phyloP scores from a whole-genome alignment of 768 basidiomycete species.

The Boletus pseudopeckii region DNA sequence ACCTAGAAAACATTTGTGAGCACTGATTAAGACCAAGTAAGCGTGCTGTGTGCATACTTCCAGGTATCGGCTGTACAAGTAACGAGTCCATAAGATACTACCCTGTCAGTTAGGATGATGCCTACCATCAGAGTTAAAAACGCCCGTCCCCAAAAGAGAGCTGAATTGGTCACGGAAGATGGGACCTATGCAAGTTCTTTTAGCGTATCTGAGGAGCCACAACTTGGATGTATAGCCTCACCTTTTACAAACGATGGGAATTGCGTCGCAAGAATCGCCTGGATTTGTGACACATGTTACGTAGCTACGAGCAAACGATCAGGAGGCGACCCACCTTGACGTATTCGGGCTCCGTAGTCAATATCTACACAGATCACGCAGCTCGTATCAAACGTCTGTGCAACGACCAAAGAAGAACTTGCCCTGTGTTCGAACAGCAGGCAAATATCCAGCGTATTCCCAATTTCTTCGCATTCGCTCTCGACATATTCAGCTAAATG shows the following conservation, averaged over 20 bases:
- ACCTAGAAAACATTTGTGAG: slow-evolving; percentile 23
- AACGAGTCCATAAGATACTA: not conserved
- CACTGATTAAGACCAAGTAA: not conserved
- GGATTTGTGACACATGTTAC: not conserved
- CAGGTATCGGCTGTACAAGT: slow-evolving; percentile 31
- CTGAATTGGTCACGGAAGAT: slow-evolving; percentile 23
- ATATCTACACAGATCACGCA: slow-evolving; percentile 24
- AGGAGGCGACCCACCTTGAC: slow-evolving; percentile 30
- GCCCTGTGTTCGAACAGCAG: slow-evolving; percentile 29
- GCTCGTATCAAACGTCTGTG: not conserved
- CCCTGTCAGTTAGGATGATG: not conserved
- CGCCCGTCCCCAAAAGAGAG: slow-evolving; percentile 35
- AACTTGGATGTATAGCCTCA: not conserved
- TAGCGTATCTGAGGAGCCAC: not conserved
- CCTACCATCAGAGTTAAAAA: slow-evolving; percentile 42
- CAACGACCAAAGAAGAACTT: not conserved
- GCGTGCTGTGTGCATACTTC: slow-evolving; percentile 29
- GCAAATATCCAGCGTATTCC: slow-evolving; percentile 23
- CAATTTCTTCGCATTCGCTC: slow-evolving; percentile 14
- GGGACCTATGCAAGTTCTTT: slow-evolving; percentile 15
- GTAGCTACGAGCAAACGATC: not conserved
- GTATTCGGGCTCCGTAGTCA: slow-evolving; percentile 38
- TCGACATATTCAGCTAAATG: slow-evolving; percentile 10
- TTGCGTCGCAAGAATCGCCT: slow-evolving; percentile 38
- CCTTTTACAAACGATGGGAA: slow-evolving; percentile 38